A percentile compares a stretch with the other conserved stretches of the same genome.
These are phyloP conservation scores for Boeremia lycopersici DNA, from an alignment of 2,329 filamentous ascomycete species.

Conservation along the genomic window DNA sequence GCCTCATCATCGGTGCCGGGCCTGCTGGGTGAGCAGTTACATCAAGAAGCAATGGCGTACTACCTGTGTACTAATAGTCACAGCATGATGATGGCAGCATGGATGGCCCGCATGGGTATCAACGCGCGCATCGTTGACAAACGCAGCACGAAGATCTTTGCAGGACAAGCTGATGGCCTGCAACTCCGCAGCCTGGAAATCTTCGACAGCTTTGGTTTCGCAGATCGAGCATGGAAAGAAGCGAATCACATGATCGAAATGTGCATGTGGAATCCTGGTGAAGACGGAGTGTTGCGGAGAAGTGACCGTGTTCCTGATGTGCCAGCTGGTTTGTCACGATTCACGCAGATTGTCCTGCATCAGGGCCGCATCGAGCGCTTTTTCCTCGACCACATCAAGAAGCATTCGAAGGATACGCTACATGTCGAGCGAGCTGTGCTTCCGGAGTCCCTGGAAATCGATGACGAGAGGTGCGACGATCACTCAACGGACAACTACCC, in stretches of 20 bases:
- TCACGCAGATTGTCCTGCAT: slow-evolving; percentile 70
- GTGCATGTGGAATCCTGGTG: slow-evolving; percentile 61
- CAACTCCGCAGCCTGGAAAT: slow-evolving; percentile 53
- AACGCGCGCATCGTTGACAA: slow-evolving; percentile 52
- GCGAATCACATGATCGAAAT: slow-evolving; percentile 73
- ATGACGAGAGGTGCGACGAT: slow-evolving; percentile 58
- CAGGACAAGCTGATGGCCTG: slow-evolving; percentile 51
- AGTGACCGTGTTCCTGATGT: slow-evolving; percentile 68
- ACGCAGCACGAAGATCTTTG: slow-evolving; percentile 48
- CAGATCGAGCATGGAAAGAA: slow-evolving; percentile 68
- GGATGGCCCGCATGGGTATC: slow-evolving; percentile 50
- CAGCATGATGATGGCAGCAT: slow-evolving; percentile 49
- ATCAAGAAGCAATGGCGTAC: too few species aligned
- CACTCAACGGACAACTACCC: slow-evolving; percentile 59
- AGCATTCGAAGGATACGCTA: slow-evolving; percentile 61
- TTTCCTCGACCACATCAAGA: slow-evolving; percentile 66
- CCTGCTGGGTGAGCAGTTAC: slow-evolving; percentile 40
- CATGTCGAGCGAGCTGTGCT: slow-evolving; percentile 63
- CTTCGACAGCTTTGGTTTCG: slow-evolving; percentile 69
- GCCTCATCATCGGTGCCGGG: slow-evolving; percentile 49
- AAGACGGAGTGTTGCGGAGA: slow-evolving; percentile 62
- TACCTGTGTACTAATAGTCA: background rate
- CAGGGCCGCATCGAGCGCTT: slow-evolving; percentile 74
- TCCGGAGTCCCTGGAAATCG: slow-evolving; percentile 61
- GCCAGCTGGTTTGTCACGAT: slow-evolving; percentile 65